phyloP scores from a whole-genome alignment of 2,329 filamentous ascomycete genomes.

The Ceratocystis albifundus region DNA sequence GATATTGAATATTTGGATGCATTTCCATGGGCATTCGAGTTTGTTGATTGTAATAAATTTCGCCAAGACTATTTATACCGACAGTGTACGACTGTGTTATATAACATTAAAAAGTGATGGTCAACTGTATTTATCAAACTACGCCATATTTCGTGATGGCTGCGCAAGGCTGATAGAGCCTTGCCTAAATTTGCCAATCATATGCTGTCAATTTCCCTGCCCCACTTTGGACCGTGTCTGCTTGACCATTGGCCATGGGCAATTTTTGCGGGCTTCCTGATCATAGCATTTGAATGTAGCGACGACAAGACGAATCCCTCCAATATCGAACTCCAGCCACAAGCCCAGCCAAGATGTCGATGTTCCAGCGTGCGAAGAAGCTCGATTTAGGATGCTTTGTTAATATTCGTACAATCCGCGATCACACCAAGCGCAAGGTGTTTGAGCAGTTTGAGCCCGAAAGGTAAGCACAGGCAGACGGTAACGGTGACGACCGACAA shows the following conservation, averaged over 20 bases:
- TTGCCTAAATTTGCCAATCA: slow-evolving; percentile 12
- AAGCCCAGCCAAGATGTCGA: slow-evolving; percentile 51
- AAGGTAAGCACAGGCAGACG: slow-evolving; percentile 44
- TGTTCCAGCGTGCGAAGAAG: slow-evolving; percentile 72
- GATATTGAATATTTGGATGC: slow-evolving; percentile 2
- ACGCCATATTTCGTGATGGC: neutral
- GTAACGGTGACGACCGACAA: neutral
- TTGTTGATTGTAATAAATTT: neutral
- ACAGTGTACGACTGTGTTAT: neutral
- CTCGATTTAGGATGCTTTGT: slow-evolving; percentile 80
- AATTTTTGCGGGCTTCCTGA: slow-evolving; percentile 4
- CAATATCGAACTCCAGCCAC: neutral
- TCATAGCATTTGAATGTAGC: neutral
- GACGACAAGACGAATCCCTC: neutral
- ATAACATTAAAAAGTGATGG: too few relatives aligned
- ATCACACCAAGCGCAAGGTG: slow-evolving; percentile 92
- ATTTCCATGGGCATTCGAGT: neutral
- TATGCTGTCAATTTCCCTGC: neutral
- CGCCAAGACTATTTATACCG: neutral
- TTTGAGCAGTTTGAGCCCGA: slow-evolving; percentile 79
- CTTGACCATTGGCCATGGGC: neutral
- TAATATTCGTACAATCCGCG: slow-evolving; percentile 77
- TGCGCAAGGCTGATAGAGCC: slow-evolving; percentile 15
- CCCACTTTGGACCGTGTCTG: slow-evolving; percentile 12
- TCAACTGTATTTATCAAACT: neutral